Evolutionary conservation across 257 asterid genomes (phyloP).

Genomic region (Fraxinus excelsior): DNA sequence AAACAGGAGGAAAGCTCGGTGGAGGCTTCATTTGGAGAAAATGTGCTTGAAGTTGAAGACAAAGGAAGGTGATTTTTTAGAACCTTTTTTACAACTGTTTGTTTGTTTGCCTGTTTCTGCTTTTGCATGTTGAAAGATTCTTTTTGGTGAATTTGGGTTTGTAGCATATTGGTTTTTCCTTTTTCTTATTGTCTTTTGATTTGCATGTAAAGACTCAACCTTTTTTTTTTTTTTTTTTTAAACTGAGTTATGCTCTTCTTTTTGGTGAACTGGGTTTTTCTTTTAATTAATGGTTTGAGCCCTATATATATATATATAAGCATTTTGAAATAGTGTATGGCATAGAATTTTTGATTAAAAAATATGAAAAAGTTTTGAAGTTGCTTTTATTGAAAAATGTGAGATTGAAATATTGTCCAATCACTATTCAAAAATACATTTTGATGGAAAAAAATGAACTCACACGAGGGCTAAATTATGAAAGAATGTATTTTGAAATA

Average conservation of each 20-base stretch:
- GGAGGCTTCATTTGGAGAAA: constrained; percentile 38
- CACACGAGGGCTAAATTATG: too few species aligned
- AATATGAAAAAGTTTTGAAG: too few species aligned
- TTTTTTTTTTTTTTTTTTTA: neutral
- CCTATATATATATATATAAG: too few species aligned
- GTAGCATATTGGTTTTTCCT: neutral
- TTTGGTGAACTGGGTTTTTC: neutral
- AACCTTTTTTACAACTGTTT: neutral
- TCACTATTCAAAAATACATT: too few species aligned
- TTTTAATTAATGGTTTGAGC: neutral
- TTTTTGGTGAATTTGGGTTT: constrained; percentile 12
- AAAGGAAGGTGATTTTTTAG: constrained; percentile 30
- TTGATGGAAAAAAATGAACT: too few species aligned
- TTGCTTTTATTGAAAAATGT: too few species aligned
- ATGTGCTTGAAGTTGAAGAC: constrained; percentile 32
- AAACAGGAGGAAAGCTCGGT: constrained; percentile 9
- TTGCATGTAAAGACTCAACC: neutral
- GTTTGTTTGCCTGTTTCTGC: neutral
- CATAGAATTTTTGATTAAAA: too few species aligned
- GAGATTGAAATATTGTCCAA: too few species aligned
- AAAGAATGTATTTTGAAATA: too few species aligned
- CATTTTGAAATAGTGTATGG: too few species aligned
- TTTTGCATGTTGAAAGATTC: constrained; percentile 1
- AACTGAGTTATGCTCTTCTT: neutral
- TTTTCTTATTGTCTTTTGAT: neutral